Percentiles rank a stretch among this genome's conserved stretches.
These are phyloP conservation scores for Komagataella pseudopastoris DNA, from an alignment of 805 yeast species.

Conservation along the genomic window DNA sequence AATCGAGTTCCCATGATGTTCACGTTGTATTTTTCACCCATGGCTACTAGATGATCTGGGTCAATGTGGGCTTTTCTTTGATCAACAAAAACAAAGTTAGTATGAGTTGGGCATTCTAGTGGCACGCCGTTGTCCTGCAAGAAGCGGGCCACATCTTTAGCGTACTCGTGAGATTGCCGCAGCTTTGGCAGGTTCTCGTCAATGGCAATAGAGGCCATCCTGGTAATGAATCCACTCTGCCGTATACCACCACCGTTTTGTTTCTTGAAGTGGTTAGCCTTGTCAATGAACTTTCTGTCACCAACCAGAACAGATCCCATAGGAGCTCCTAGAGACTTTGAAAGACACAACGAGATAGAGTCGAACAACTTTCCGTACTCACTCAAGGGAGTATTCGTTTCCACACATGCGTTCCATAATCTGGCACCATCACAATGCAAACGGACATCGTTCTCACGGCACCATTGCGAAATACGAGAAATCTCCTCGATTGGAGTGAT, in stretches of 20 bases:
- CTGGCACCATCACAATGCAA: conserved; percentile 95
- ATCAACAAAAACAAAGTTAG: conserved; percentile 76
- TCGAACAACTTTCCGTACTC: conserved; percentile 74
- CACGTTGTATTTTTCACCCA: conserved; percentile 47
- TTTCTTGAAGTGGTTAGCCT: conserved; percentile 77
- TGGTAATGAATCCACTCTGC: conserved; percentile 71
- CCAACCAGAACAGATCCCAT: conserved; percentile 85
- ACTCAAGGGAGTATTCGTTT: conserved; percentile 48
- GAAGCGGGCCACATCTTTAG: conserved; percentile 35
- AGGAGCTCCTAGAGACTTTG: conserved; percentile 89
- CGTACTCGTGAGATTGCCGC: conserved; percentile 32
- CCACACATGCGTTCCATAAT: conserved; percentile 80
- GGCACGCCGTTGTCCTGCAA: conserved; percentile 39
- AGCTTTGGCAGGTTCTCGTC: conserved; percentile 57
- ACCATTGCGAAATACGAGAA: conserved; percentile 55
- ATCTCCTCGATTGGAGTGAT: conserved; percentile 73
- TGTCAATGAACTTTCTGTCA: conserved; percentile 36
- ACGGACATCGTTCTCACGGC: conserved; percentile 39
- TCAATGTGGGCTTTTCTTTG: conserved; percentile 37
- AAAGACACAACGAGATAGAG: conserved; percentile 79
- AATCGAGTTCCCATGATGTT: conserved; percentile 61
- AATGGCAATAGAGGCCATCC: conserved; percentile 72
- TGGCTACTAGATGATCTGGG: conserved; percentile 20
- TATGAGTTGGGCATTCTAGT: conserved; percentile 64
- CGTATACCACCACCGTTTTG: conserved; percentile 92